phyloP scores from a whole-genome alignment of 495 filamentous ascomycete species.

The Penicillium crystallinum region DNA sequence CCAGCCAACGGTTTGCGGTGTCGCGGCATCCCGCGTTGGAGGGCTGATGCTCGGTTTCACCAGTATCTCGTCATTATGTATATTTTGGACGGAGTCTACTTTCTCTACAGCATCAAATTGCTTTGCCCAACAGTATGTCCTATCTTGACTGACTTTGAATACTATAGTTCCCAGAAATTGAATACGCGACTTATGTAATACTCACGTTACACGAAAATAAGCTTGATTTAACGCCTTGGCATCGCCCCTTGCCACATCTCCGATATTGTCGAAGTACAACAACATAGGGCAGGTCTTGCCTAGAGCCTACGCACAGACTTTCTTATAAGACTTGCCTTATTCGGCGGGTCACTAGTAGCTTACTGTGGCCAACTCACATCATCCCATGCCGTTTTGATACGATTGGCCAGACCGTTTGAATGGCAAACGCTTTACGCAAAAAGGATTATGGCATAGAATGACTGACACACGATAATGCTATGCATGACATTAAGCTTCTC shows the following conservation, averaged over 20 bases:
- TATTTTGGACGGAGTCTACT: too few species aligned
- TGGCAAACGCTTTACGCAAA: constrained; percentile 16
- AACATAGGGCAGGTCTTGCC: constrained; percentile 1
- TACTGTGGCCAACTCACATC: neutral
- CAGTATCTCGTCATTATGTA: neutral
- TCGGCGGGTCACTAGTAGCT: neutral
- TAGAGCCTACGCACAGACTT: neutral
- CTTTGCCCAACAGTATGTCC: neutral
- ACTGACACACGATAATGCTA: neutral
- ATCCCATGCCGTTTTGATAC: neutral
- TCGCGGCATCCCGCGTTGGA: neutral
- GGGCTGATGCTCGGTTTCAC: neutral
- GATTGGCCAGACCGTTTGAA: constrained; percentile 13
- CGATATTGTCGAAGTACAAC: constrained; percentile 5
- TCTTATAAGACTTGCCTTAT: constrained; percentile 2
- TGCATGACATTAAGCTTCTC: constrained; percentile 11
- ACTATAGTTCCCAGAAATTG: too few species aligned
- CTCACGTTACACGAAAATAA: constrained; percentile 5
- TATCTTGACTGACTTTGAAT: too few species aligned
- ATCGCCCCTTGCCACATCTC: neutral
- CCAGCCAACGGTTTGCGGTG: constrained; percentile 8
- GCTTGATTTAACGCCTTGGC: constrained; percentile 9
- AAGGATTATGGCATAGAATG: constrained; percentile 11
- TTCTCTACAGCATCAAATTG: neutral
- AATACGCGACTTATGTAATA: neutral